Evolutionary conservation across 805 yeast species (phyloP).

Genomic region (Blastobotrys terrestris): DNA sequence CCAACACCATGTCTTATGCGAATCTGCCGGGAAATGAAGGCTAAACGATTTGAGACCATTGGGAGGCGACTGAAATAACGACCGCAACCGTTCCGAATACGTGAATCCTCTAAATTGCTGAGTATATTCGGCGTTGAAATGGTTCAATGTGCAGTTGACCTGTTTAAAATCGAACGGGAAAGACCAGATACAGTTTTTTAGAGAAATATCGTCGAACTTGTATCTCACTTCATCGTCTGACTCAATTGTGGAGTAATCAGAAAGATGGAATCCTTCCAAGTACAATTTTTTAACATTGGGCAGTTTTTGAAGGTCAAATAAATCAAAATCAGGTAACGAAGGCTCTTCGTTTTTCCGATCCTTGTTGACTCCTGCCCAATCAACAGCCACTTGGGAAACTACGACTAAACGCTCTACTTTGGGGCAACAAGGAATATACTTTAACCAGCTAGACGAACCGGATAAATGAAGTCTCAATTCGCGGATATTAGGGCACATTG

Average conservation of each 20-base stretch:
- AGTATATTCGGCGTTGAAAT: conserved; percentile 11
- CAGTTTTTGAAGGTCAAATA: not conserved
- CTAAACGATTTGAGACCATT: conserved; percentile 8
- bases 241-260: not conserved
- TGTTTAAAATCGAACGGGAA: conserved; percentile 16
- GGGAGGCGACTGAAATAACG: conserved; percentile 14
- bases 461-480: not conserved
- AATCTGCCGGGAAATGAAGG: conserved; percentile 9
- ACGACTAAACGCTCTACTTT: not conserved
- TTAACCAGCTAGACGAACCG: conserved; percentile 6
- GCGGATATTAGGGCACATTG: not conserved
- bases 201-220: not conserved
- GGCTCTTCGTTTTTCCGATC: not conserved
- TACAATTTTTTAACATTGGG: not conserved
- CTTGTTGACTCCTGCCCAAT: not conserved
- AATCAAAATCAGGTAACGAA: conserved; percentile 2
- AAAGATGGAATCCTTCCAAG: not conserved
- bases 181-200: conserved; percentile 17
- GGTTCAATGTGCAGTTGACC: conserved; percentile 12
- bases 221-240: not conserved
- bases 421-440: not conserved
- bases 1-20: conserved; percentile 11
- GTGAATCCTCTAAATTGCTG: conserved; percentile 14
- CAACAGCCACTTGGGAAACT: not conserved
- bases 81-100: conserved; percentile 10